These are phyloP conservation scores for Zygosaccharomyces sapae DNA, from an alignment of 1,139 yeast species.

Conservation along the genomic window DNA sequence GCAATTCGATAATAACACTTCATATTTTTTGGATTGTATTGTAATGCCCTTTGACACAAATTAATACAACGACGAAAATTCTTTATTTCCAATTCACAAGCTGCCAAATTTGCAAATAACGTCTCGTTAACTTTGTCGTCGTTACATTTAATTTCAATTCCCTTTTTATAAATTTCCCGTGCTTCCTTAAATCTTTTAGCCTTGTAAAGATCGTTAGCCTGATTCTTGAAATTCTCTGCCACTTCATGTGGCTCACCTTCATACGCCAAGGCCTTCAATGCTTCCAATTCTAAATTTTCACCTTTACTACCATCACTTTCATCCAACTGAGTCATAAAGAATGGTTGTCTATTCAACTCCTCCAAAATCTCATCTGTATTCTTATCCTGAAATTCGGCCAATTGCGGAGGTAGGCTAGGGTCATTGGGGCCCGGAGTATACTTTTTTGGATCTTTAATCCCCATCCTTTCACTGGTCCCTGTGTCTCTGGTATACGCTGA, in stretches of 20 bases:
- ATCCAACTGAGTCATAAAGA: conserved; percentile 88
- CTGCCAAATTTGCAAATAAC: conserved; percentile 77
- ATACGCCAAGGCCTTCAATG: conserved; percentile 83
- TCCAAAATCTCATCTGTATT: conserved; percentile 71
- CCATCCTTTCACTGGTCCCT: not conserved
- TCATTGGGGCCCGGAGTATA: conserved; percentile 74
- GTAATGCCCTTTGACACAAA: conserved; percentile 74
- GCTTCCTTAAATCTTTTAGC: conserved; percentile 71
- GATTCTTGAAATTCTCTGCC: conserved; percentile 83
- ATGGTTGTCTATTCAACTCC: conserved; percentile 81
- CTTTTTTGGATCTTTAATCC: conserved; percentile 40
- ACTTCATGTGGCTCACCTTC: conserved; percentile 95
- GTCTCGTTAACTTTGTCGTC: conserved; percentile 52
- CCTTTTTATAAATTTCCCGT: conserved; percentile 71
- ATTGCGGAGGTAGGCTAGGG: conserved; percentile 79
- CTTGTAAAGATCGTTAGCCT: conserved; percentile 85
- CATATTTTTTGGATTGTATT: conserved; percentile 60
- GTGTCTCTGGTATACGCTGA: not conserved
- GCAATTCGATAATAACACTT: conserved; percentile 88
- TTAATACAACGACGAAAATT: conserved; percentile 84
- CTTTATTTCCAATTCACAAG: conserved; percentile 78
- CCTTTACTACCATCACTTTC: conserved; percentile 76
- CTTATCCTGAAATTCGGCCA: conserved; percentile 60
- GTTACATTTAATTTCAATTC: conserved; percentile 64
- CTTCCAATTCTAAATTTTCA: conserved; percentile 72